phyloP scores from a whole-genome alignment of 495 filamentous ascomycete species.

The Apiosordaria backusii region DNA sequence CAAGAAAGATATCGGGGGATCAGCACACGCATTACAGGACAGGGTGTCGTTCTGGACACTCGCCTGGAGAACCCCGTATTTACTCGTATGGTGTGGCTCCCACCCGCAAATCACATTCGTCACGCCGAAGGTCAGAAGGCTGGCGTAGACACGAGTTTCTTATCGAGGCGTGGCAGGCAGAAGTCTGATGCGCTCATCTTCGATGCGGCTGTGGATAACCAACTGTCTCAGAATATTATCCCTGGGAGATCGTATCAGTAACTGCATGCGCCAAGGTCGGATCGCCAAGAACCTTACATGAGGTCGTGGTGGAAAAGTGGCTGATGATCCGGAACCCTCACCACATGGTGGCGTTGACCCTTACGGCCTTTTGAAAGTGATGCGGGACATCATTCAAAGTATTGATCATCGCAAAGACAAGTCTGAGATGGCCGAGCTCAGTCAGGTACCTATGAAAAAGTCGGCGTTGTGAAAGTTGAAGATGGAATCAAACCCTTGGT shows the following conservation, averaged over 20 bases:
- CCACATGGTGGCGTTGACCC: background rate
- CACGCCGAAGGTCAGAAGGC: no score
- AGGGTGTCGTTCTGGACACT: background rate
- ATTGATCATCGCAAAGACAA: no score
- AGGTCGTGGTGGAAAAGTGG: background rate
- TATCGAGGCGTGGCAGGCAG: background rate
- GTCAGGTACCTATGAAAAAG: slow-evolving; percentile 26
- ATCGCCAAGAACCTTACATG: background rate
- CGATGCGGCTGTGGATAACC: background rate
- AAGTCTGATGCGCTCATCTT: background rate
- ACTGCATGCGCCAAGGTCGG: background rate
- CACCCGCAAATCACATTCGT: background rate
- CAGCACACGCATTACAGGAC: background rate
- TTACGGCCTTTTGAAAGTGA: background rate
- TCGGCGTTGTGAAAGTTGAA: slow-evolving; percentile 28
- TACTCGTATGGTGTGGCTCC: background rate
- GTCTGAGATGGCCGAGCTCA: no score
- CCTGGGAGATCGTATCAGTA: background rate
- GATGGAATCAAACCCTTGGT: slow-evolving; percentile 28
- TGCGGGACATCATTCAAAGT: no score
- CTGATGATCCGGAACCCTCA: background rate
- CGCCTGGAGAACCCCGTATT: background rate
- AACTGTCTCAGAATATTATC: background rate
- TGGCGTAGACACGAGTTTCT: background rate
- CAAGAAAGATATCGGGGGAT: background rate